A percentile compares a stretch with the other conserved stretches of the same genome.
These are phyloP conservation scores for Achaetomium macrosporum DNA, from an alignment of 2,329 filamentous ascomycete genomes.

Conservation along the genomic window DNA sequence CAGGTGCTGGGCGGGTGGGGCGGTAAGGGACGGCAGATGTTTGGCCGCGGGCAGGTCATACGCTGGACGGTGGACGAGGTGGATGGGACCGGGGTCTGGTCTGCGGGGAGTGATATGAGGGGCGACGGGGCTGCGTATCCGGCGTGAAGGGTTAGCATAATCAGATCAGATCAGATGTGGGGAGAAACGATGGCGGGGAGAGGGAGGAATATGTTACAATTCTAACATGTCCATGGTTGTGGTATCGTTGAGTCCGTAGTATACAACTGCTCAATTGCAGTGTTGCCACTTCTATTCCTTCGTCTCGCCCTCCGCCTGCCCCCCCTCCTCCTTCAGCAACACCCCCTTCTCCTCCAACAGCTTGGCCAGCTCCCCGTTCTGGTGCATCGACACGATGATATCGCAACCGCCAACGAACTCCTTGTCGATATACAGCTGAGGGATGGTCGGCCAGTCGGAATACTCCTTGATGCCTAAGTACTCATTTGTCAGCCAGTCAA, in stretches of 20 bases:
- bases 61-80: slow-evolving; percentile 63
- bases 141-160: slow-evolving; percentile 26
- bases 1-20: slow-evolving; percentile 54
- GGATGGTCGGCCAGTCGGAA: slow-evolving; percentile 98
- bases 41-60: slow-evolving; percentile 85
- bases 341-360: slow-evolving; percentile 88
- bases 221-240: slow-evolving; percentile 1
- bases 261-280: slow-evolving; percentile 1
- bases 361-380: slow-evolving; percentile 88
- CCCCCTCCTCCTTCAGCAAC: slow-evolving; percentile 53
- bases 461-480: slow-evolving; percentile 99
- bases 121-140: slow-evolving; percentile 71
- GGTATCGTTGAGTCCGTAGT: slow-evolving; percentile 8
- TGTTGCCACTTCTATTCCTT: slow-evolving; percentile 26
- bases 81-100: slow-evolving; percentile 70
- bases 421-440: slow-evolving; percentile 89
- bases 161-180: neutral
- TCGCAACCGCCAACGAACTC: slow-evolving; percentile 98
- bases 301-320: slow-evolving; percentile 32
- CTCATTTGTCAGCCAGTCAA: neutral
- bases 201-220: slow-evolving; percentile 3
- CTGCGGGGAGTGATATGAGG: slow-evolving; percentile 79
- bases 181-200: no score
- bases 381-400: slow-evolving; percentile 94
- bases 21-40: slow-evolving; percentile 54